Base-by-base conservation (phyloP, 257 asterid genomes). In the Ophiorrhiza pumila region DNA sequence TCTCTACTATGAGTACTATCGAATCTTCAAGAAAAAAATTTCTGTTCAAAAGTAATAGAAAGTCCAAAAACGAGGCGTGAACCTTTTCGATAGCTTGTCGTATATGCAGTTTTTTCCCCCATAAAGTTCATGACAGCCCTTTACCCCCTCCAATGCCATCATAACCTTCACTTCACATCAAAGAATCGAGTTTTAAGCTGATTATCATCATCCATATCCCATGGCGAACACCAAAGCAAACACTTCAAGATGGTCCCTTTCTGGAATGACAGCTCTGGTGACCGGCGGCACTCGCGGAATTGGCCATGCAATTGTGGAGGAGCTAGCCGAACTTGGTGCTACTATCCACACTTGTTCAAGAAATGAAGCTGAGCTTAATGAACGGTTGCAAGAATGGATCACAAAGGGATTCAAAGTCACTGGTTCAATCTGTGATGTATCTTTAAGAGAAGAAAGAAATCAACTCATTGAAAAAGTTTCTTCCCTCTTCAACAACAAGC, bases 221-320 rank as follows among this genome's bases (percentile, higher is more conserved):
- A 65, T 74, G 77, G 55, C 27, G 27, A 52, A 23, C 1, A 0
- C 4, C 1, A 65, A 71, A 64, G 35, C 3, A 39, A 35, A 13
- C 13, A 60, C 5, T 11, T 72, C 76, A 29, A 72, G 68, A 62
- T 72, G 76, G 72, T 65, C 78, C 29, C 73, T 74, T 0, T 15
- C 71, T 4, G 78, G 73, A 66, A 53, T 0, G 46, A 65, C 68
- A 25, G 73, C 73, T 3, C 60, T 74, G 3, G 78, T 74, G 4
- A 65, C 73, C 11, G 78, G 78, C 15, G 78, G 78, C 9, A 74
- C 57, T 13, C 65, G 78, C 1, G 77, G 78, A 29, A 74, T 74
- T 5, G 72, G 78, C 4, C 72, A 31, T 43, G 67, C 68, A 31
- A 76, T 68, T 5, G 45, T 68, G 23, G 63, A 68, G 60, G 74